Base-by-base conservation (phyloP, 257 asterid species). In the Coffea eugenioides region DNA sequence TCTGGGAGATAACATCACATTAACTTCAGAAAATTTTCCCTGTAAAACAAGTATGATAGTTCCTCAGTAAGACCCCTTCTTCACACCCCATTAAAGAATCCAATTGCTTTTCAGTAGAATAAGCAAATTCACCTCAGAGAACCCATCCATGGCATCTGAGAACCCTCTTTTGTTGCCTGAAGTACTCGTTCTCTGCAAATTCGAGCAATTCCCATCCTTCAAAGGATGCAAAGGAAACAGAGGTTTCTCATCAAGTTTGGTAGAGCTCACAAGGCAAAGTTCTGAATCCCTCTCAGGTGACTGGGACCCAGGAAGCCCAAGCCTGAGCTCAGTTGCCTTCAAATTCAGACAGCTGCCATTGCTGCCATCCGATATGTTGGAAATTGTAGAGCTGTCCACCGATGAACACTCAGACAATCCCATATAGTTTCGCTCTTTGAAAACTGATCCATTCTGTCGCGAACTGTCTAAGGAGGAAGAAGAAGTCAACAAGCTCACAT, bases 161-260 rank as follows among this genome's bases (percentile, higher is more conserved):
- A 92, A 92, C 51, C 93, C 97, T 84, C 97, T 82, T 88, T 92
- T 92, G 86, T 87, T 92, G 65, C 97, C 97, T 1, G 91, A 84
- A 75, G 86, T 89, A 65, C 77, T 77, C 3, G 88, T 48, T 79
- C 91, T 89, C 74, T 78, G 86, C 16, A 80, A 73, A 14, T 79
- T 76, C 1, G 25, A 69, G 69, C 51, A 80, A 82, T 74, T 73
- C 27, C 81, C 78, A 72, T 88, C 91, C 66, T 86, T 86, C 71
- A 77, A 64, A 16, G 94, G 94, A 76, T 81, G 87, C 66, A 92
- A 83, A 8, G 93, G 94, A 76, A 92, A 90, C 66, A 92, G 82
- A n/a, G 84, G 91, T 86, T 89, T 92, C 89, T 89, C 93, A 45
- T 92, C 91, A 45, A 85, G 85, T 54, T 84, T 76, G 15, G 80